Evolutionary conservation across 1,284 basidiomycete species (phyloP), one percentile per base, ranked within the genome.

Genomic region (Leucoagaricus sp.): DNA sequence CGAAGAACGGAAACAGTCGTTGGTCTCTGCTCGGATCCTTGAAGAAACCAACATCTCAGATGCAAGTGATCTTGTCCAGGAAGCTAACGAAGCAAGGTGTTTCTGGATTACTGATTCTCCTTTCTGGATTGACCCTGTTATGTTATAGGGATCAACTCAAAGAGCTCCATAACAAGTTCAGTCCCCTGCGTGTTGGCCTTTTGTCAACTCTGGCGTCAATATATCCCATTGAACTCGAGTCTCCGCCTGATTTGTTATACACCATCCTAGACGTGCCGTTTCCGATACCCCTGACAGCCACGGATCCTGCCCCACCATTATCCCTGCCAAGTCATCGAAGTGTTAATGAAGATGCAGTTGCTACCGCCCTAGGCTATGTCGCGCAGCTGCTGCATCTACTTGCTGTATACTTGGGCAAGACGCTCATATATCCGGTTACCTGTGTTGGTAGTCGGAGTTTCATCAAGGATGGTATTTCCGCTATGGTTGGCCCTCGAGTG

Each of bases 401-500:
- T 46, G 85, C 91, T 0, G 79, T 81, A n/a, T 93, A 96, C 63
- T 75, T 91, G 59, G 87, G 86, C 1, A 86, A 86, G 58, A 77
- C 80, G n/a, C 74, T 97, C 41, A 82, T 91, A 7, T 98, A 98
- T 75, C 93, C 94, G 25, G 81, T 98, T 55, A 94, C 90, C 23
- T 95, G 86, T 68, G 82, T 93, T 50, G 94, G 93, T 4, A 96
- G 93, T 62, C 80, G 90, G 57, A 96, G 93, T 71, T 72, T 94
- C 61, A 91, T 98, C 58, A 85, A 86, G 65, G 95, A 98, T 75
- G 89, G 87, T 10, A 95, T 97, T 53, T 94, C 91, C 55, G 87
- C 89, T 6, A 96, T 98, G 89, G 88, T 94, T 61, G 95, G 96
- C 1, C 93, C 94, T 12, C 79, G 95, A 69, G 91, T 93, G 92